Evolutionary conservation across 805 yeast genomes (phyloP).

Genomic region (Yarrowia porcina): DNA sequence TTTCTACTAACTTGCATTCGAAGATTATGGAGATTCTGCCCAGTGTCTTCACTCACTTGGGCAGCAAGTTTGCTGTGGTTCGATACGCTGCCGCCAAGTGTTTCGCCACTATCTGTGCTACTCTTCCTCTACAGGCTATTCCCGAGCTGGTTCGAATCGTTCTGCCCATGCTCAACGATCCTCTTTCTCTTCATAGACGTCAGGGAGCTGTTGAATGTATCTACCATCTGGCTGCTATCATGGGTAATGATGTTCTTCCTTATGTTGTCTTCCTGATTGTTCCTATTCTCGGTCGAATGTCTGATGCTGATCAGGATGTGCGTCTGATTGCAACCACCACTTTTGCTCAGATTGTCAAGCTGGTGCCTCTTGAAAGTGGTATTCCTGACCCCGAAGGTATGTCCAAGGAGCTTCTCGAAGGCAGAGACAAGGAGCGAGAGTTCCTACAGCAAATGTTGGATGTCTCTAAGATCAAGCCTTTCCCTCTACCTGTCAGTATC

Average conservation of each 20-base stretch:
- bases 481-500: conserved; percentile 83
- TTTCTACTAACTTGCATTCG: conserved; percentile 49
- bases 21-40: conserved; percentile 54
- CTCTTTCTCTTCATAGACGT: conserved; percentile 64
- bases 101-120: conserved; percentile 71
- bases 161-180: conserved; percentile 76
- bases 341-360: conserved; percentile 90
- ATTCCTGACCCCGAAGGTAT: conserved; percentile 91
- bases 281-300: conserved; percentile 96
- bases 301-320: conserved; percentile 87
- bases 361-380: conserved; percentile 96
- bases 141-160: conserved; percentile 73
- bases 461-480: conserved; percentile 82
- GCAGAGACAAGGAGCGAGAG: conserved; percentile 90
- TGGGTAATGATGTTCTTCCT: conserved; percentile 89
- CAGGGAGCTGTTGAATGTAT: conserved; percentile 94
- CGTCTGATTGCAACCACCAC: conserved; percentile 90
- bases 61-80: conserved; percentile 73
- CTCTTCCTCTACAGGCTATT: conserved; percentile 66
- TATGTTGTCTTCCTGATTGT: conserved; percentile 93
- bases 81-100: conserved; percentile 90
- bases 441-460: conserved; percentile 98
- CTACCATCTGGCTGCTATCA: conserved; percentile 75
- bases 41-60: conserved; percentile 51
- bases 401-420: conserved; percentile 77